Percentiles rank a stretch among this genome's conserved stretches.
Evolutionary conservation across 352 stramenopile genomes (phyloP).

Genomic region (Lagenidium sp.): DNA sequence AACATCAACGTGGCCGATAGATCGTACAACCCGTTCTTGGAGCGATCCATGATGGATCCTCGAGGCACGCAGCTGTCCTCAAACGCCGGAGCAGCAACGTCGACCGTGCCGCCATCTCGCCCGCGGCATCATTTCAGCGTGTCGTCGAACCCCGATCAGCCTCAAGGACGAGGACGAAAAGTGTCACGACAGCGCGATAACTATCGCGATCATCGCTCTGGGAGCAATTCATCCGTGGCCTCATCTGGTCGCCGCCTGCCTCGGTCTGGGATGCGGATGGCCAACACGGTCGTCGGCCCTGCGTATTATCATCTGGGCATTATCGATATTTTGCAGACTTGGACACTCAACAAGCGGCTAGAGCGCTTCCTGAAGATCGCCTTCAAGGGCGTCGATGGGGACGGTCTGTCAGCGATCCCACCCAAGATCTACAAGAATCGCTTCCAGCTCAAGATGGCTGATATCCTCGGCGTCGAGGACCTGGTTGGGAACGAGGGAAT

Average conservation of each 20-base stretch:
- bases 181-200: conserved; percentile 39
- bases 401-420: conserved; percentile 78
- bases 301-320: conserved; percentile 87
- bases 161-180: conserved; percentile 26
- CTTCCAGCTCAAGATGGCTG: conserved; percentile 82
- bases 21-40: conserved; percentile 52
- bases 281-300: conserved; percentile 80
- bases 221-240: conserved; percentile 53
- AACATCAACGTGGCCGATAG: conserved; percentile 13
- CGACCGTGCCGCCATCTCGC: conserved; percentile 1
- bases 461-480: conserved; percentile 78
- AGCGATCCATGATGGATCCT: conserved; percentile 59
- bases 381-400: conserved; percentile 68
- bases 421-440: conserved; percentile 78
- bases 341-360: conserved; percentile 80
- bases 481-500: conserved; percentile 31
- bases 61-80: conserved; percentile 19
- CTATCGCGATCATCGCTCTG: conserved; percentile 28
- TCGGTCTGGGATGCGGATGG: conserved; percentile 74
- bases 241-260: conserved; percentile 63
- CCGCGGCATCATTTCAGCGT: conserved; percentile 54
- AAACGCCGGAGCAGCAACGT: background rate
- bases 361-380: conserved; percentile 86
- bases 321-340: conserved; percentile 90
- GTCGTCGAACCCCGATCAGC: conserved; percentile 25